Base-by-base conservation (phyloP, 2,329 filamentous ascomycete genomes). In the Emergomyces pasteurianus region DNA sequence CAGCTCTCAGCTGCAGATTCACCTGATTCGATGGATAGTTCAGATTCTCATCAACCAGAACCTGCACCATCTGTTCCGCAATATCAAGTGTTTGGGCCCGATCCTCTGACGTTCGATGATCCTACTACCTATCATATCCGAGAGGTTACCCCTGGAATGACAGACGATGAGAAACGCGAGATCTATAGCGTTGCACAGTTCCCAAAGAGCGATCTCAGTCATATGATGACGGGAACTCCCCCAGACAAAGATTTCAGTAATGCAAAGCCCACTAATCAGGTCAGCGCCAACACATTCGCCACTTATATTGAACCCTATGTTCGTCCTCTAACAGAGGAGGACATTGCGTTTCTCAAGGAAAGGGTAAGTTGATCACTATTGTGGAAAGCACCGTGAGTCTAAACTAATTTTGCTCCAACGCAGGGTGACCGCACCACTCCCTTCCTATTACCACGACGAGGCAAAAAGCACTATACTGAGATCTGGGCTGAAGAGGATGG, bases 211-310 rank as follows among this genome's bases (percentile, higher is more conserved):
- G 89, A 96, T 69, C 80, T 99, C 9, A 81, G 86, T 61, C 87
- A 96, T 70, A 80, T 94, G 66, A 95, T 95, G 65, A 88, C 92
- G 12, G 94, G 94, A 55, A 86, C 88, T 46, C 89, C 92, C 1
- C 92, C 94, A 1, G 92, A 97, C 73, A 91, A 90, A 72, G 94
- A 99, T 76, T 97, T 96, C 70, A 96, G 90, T 71, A 95, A 85
- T 71, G 88, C 90, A 40, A 99, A 97, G 72, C 91, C 92, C 5
- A 86, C 87, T 23, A 95, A 92, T 68, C 94, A 99, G 77, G 94
- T 97, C 72, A 92, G 89, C 72, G 94, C 94, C 65, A 88, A 85
- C 61, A 96, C 92, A 1, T 99, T 99, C 74, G 87, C 88, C n/a
- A 86, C 88, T 6, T 96, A 94, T 71, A 83, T 95, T 60, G 94